Conservation (phyloP, 495 filamentous ascomycete genomes). For the Penicillium egyptiacum region DNA sequence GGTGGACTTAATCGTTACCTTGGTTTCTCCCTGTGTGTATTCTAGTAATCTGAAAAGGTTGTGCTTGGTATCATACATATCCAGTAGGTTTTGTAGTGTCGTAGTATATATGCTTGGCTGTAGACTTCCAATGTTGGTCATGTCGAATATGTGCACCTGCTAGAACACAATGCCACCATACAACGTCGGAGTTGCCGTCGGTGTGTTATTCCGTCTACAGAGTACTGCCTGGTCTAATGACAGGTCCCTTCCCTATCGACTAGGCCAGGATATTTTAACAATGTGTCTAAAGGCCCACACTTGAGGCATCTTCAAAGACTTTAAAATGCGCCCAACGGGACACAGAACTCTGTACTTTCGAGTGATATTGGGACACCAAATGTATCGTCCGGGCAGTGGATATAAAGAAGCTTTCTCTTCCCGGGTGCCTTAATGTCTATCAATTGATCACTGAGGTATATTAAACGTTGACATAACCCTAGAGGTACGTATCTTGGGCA, state of each 20-base stretch:
- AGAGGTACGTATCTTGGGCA: not conserved
- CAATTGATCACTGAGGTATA: too few relatives aligned
- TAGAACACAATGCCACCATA: not conserved
- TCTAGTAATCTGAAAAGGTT: conserved; percentile 45
- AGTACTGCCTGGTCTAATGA: not conserved
- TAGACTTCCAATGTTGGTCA: not conserved
- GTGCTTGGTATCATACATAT: conserved; percentile 31
- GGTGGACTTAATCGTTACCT: conserved; percentile 64
- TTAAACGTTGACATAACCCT: too few relatives aligned
- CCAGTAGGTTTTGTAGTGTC: conserved; percentile 9
- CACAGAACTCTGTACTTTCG: too few relatives aligned
- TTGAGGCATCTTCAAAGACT: too few relatives aligned
- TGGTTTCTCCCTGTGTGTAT: conserved; percentile 52
- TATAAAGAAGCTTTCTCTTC: too few relatives aligned
- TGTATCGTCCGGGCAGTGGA: too few relatives aligned
- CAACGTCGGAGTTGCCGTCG: not conserved
- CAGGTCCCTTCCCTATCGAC: not conserved
- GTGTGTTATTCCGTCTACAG: not conserved
- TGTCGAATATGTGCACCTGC: not conserved
- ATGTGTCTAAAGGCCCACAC: too few relatives aligned
- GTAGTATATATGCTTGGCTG: conserved; percentile 1
- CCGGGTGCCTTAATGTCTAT: too few relatives aligned
- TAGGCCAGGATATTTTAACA: not conserved
- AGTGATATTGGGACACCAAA: too few relatives aligned
- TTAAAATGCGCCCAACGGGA: too few relatives aligned